phyloP scores from a whole-genome alignment of 2,329 filamentous ascomycete species.

The Aspergillus aculeatus region DNA sequence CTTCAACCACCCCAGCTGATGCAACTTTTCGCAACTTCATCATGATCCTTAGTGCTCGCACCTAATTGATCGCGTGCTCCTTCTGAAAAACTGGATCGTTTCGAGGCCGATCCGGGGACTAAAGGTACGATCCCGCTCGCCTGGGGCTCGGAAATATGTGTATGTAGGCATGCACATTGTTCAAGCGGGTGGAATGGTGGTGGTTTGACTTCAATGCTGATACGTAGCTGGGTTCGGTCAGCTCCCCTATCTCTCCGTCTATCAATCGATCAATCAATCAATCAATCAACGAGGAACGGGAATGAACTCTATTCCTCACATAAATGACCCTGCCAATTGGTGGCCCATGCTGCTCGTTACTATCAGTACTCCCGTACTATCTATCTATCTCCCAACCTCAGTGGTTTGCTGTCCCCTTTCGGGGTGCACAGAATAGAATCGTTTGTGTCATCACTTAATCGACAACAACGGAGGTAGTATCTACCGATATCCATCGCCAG shows the following conservation, averaged over 20 bases:
- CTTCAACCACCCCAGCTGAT: no score
- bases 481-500: background rate
- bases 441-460: no score
- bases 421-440: no score
- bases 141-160: background rate
- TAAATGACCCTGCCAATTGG: background rate
- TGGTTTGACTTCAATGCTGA: background rate
- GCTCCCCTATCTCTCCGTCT: no score
- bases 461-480: no score
- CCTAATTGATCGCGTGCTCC: background rate
- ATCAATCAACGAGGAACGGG: background rate
- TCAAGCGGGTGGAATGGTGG: background rate
- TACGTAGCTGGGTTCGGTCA: background rate
- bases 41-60: no score
- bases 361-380: no score
- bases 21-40: no score
- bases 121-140: background rate
- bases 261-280: background rate
- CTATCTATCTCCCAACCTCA: background rate
- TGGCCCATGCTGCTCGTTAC: background rate
- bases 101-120: no score
- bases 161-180: background rate
- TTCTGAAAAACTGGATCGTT: background rate
- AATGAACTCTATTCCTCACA: background rate
- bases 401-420: background rate